phyloP scores from a whole-genome alignment of 441 rosid genomes.

The Brassica balearica region DNA sequence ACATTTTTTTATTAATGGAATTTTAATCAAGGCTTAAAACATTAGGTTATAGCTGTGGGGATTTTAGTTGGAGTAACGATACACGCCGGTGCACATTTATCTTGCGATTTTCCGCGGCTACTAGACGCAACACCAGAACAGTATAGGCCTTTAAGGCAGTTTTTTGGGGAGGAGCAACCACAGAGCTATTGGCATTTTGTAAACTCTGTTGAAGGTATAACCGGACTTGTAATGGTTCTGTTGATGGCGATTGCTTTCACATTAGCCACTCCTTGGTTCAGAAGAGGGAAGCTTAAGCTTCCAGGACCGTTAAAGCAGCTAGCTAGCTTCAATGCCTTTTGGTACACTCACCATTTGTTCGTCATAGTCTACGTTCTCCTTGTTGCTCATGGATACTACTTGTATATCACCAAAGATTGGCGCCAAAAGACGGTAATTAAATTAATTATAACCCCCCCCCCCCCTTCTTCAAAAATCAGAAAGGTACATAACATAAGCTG shows the following conservation, averaged over 20 bases:
- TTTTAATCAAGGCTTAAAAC: background rate
- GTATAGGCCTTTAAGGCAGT: constrained; percentile 51
- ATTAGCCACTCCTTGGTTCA: constrained; percentile 63
- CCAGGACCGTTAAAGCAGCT: constrained; percentile 61
- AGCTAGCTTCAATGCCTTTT: constrained; percentile 73
- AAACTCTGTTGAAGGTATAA: constrained; percentile 57
- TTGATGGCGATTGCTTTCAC: constrained; percentile 65
- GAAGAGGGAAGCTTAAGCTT: constrained; percentile 55
- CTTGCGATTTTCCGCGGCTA: constrained; percentile 62
- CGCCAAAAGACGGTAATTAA: constrained; percentile 56
- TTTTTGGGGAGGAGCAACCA: constrained; percentile 57
- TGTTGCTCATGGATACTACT: constrained; percentile 56
- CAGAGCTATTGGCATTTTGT: constrained; percentile 61
- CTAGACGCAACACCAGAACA: constrained; percentile 49
- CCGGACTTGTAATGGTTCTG: constrained; percentile 59
- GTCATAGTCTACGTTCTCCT: constrained; percentile 63
- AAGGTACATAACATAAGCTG: background rate
- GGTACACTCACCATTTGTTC: constrained; percentile 73
- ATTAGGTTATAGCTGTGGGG: constrained; percentile 58
- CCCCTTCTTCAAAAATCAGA: background rate
- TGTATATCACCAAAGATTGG: constrained; percentile 61
- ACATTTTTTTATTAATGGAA: background rate
- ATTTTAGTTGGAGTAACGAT: constrained; percentile 53
- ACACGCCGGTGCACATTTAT: constrained; percentile 53
- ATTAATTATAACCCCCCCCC: background rate